Evolutionary conservation across 805 yeast species (phyloP).

Genomic region (Saccharomycopsis guyanensis): DNA sequence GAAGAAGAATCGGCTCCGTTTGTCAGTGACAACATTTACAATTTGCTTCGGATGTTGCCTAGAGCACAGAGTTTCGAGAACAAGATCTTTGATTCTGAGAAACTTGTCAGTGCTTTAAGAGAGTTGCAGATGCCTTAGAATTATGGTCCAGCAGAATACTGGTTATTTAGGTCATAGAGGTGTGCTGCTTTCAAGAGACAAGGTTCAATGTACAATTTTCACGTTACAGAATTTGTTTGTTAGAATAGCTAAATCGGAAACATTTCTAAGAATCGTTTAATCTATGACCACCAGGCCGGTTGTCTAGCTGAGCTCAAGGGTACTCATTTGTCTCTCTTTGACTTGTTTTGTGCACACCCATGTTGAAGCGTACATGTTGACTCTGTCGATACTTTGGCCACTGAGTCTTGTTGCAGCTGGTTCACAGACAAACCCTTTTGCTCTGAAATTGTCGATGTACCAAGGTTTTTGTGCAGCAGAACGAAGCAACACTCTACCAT

Average conservation of each 20-base stretch:
- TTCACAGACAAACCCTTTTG: conserved; percentile 56
- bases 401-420: conserved; percentile 62
- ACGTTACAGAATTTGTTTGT: too few species aligned
- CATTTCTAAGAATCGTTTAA: too few species aligned
- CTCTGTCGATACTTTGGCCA: conserved; percentile 66
- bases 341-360: conserved; percentile 65
- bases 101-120: conserved; percentile 33
- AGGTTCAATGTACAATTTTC: too few species aligned
- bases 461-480: conserved; percentile 70
- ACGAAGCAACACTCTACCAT: conserved; percentile 71
- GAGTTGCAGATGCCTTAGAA: not conserved
- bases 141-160: too few species aligned
- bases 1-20: conserved; percentile 20
- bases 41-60: conserved; percentile 51
- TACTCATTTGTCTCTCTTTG: conserved; percentile 26
- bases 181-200: too few species aligned
- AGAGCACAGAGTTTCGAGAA: conserved; percentile 49
- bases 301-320: conserved; percentile 17
- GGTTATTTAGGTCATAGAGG: too few species aligned
- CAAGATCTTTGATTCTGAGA: conserved; percentile 46
- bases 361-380: conserved; percentile 83
- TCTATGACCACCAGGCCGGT: too few species aligned
- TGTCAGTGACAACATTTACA: conserved; percentile 38
- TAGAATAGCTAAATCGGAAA: too few species aligned
- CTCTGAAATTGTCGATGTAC: conserved; percentile 66